phyloP scores from a whole-genome alignment of 2,329 filamentous ascomycete species.

The Fonsecaea nubica region DNA sequence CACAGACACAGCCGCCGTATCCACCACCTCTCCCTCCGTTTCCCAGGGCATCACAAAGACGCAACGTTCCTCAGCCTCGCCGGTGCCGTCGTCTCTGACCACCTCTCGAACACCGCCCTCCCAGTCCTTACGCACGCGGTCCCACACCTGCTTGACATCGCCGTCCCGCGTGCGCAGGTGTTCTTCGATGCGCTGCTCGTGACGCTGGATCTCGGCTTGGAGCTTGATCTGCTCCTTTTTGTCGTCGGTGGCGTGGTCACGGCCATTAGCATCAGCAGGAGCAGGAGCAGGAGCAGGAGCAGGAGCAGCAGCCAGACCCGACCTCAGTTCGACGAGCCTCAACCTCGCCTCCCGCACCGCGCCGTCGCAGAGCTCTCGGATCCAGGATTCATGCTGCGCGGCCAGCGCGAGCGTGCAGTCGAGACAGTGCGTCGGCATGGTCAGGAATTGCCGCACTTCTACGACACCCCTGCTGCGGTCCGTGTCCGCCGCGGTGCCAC shows the following conservation, averaged over 20 bases:
- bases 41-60: constrained; percentile 9
- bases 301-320: constrained; percentile 5
- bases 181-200: background rate
- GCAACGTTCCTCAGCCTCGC: constrained; percentile 25
- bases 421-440: constrained; percentile 16
- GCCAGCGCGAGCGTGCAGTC: constrained; percentile 25
- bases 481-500: background rate
- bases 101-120: constrained; percentile 24
- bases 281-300: background rate
- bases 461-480: background rate
- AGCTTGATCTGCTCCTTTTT: background rate
- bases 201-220: background rate
- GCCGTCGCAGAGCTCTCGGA: constrained; percentile 6
- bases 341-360: background rate
- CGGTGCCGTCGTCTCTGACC: constrained; percentile 19
- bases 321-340: constrained; percentile 1
- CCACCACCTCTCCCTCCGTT: constrained; percentile 43
- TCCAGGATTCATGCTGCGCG: constrained; percentile 4
- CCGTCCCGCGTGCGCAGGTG: background rate
- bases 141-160: constrained; percentile 20
- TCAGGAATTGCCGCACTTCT: constrained; percentile 17
- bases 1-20: too few relatives aligned
- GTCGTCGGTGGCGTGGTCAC: background rate
- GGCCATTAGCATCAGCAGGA: background rate
- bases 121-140: constrained; percentile 13